A percentile compares a stretch with the other conserved stretches of the same genome.
Conservation (phyloP, 1,284 basidiomycete species). For the Ceratobasidium papillatum region DNA sequence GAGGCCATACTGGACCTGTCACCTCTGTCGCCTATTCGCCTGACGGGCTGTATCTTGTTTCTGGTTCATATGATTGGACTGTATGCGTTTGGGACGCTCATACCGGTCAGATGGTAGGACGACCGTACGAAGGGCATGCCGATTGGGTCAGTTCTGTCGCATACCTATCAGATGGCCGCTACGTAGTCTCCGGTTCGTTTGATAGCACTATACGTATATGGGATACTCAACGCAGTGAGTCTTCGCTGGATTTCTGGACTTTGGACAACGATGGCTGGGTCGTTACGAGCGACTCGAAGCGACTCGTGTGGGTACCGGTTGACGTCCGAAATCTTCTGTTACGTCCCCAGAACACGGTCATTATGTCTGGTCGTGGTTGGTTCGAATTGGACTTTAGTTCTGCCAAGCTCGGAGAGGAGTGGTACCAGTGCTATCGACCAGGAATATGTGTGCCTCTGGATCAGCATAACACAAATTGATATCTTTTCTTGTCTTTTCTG, state of each 20-base stretch:
- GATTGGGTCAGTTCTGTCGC: not conserved
- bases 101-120: not conserved
- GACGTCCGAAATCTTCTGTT: not conserved
- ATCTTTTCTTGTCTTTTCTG: too few relatives aligned
- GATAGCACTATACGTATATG: slow-evolving; percentile 1
- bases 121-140: not conserved
- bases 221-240: too few relatives aligned
- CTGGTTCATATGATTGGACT: not conserved
- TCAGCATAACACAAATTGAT: too few relatives aligned
- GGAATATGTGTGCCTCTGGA: too few relatives aligned
- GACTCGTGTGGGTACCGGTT: not conserved
- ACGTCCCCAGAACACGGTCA: not conserved
- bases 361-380: not conserved
- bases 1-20: not conserved
- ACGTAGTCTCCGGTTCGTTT: not conserved
- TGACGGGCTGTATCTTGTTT: not conserved
- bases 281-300: not conserved
- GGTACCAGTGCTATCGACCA: too few relatives aligned
- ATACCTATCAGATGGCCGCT: not conserved
- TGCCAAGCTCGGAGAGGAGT: too few relatives aligned
- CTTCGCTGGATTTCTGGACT: not conserved
- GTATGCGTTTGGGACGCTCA: not conserved
- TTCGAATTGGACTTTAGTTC: not conserved
- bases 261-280: slow-evolving; percentile 3
- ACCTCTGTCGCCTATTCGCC: not conserved